These are phyloP conservation scores for Fusarium sp. DNA, from an alignment of 2,329 filamentous ascomycete genomes.

Conservation along the genomic window DNA sequence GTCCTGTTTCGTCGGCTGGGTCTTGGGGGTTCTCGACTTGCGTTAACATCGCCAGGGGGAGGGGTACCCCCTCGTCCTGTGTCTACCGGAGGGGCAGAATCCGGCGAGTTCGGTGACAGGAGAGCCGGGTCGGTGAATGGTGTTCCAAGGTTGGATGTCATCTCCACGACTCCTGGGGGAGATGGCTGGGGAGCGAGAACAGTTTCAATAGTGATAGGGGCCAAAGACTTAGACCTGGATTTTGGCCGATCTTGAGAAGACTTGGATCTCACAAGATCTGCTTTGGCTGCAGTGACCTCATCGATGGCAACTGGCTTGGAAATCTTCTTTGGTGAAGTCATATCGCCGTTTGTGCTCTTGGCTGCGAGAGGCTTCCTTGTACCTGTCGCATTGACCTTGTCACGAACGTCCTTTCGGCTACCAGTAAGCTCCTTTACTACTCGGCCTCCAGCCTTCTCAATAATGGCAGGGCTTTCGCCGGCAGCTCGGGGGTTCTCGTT, in stretches of 20 bases:
- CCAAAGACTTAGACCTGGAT: conserved; percentile 46
- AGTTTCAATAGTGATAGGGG: conserved; percentile 41
- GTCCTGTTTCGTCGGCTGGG: conserved; percentile 75
- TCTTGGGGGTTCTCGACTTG: conserved; percentile 68
- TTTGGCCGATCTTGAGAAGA: conserved; percentile 44
- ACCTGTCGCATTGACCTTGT: conserved; percentile 49
- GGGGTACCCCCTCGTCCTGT: conserved; percentile 65
- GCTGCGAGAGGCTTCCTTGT: conserved; percentile 63
- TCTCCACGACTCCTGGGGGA: conserved; percentile 30
- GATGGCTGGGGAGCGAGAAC: conserved; percentile 29
- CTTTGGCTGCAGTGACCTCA: conserved; percentile 57
- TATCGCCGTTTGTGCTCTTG: conserved; percentile 71
- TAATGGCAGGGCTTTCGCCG: conserved; percentile 48
- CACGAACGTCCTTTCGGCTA: conserved; percentile 57
- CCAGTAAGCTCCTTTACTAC: conserved; percentile 61
- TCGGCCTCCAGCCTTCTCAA: conserved; percentile 55
- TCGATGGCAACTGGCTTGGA: conserved; percentile 52
- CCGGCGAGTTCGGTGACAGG: conserved; percentile 64
- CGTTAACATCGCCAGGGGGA: conserved; percentile 69
- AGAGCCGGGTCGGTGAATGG: conserved; percentile 56
- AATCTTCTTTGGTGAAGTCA: conserved; percentile 69
- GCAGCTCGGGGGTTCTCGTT: conserved; percentile 44
- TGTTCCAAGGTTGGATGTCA: conserved; percentile 41
- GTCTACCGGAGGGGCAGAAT: conserved; percentile 54
- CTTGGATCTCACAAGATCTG: conserved; percentile 51